Base-by-base conservation (phyloP, 306 rosid species). In the Fragaria vesca region DNA sequence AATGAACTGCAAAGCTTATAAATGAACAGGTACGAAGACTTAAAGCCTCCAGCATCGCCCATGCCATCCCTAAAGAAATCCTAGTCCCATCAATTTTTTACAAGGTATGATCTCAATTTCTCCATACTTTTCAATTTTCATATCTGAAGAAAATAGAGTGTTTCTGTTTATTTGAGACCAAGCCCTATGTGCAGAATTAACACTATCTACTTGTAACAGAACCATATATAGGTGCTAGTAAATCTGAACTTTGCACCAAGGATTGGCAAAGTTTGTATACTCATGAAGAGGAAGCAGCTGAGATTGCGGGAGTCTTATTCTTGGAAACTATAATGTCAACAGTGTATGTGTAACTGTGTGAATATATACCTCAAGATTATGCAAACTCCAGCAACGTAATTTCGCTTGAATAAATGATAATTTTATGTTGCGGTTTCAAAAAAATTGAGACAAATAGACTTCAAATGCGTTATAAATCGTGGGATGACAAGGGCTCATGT, bases 11-110 rank as follows among this genome's bases (percentile, higher is more conserved):
- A 40, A 40, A 16, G 28, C 26, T 50, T 51, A 13, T 79, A 80
- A 32, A 36, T 73, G 73, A 11, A 11, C 87, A 94, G 98, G 97
- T 92, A 91, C 52, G 98, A 91, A 77, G 98, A 94, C 84, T 83
- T 94, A 87, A 92, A 94, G 88, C 97, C 98, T 85, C 97, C 98
- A 24, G 75, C 97, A 43, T 88, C 97, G 15, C 97, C 98, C 30
- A 46, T 83, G 0, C 97, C 97, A 66, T 84, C 89, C 78, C 61
- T 69, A 43, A 86, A 81, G 83, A 81, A 75, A 75, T 85, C 71
- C 6, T 89, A 75, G 85, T 9, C 78, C 13, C 36, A 24, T 70
- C 67, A 57, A 78, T 75, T 50, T 74, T 61, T 76, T 66, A 68
- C 46, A 71, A 85, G 90, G 91, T 87, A 81, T 78, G 68, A 40